phyloP scores from a whole-genome alignment of 2,329 filamentous ascomycete species.

The Massarina eburnea region DNA sequence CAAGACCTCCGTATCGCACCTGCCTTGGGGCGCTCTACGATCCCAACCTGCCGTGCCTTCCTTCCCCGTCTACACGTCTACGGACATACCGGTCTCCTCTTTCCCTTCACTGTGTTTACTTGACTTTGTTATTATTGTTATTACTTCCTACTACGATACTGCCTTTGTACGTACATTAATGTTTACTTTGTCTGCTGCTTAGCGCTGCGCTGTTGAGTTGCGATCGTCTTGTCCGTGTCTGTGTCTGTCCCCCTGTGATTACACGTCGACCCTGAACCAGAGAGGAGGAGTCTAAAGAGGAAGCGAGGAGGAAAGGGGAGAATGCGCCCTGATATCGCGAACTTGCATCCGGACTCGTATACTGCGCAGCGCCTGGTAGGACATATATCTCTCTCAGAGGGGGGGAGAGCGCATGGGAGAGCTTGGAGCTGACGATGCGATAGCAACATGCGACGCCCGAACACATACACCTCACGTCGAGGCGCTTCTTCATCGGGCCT shows the following conservation, averaged over 20 bases:
- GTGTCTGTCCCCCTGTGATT: slow-evolving; percentile 12
- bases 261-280: too few relatives aligned
- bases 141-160: too few relatives aligned
- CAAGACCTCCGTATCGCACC: too few relatives aligned
- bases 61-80: too few relatives aligned
- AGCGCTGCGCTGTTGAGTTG: not conserved
- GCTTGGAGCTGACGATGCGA: slow-evolving; percentile 12
- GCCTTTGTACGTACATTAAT: too few relatives aligned
- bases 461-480: slow-evolving; percentile 63
- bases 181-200: not conserved
- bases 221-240: not conserved
- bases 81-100: slow-evolving; percentile 1
- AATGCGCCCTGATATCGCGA: slow-evolving; percentile 25
- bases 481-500: slow-evolving; percentile 66
- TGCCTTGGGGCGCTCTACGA: not conserved
- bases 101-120: not conserved
- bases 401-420: not conserved
- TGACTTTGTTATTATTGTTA: not conserved
- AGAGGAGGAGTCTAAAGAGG: too few relatives aligned
- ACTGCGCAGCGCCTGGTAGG: slow-evolving; percentile 57
- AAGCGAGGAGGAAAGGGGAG: too few relatives aligned
- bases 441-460: slow-evolving; percentile 63
- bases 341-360: slow-evolving; percentile 53
- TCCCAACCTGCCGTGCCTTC: too few relatives aligned
- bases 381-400: not conserved